These are phyloP conservation scores for Phytopythium ostracodes DNA, from an alignment of 352 stramenopile species.

Conservation along the genomic window DNA sequence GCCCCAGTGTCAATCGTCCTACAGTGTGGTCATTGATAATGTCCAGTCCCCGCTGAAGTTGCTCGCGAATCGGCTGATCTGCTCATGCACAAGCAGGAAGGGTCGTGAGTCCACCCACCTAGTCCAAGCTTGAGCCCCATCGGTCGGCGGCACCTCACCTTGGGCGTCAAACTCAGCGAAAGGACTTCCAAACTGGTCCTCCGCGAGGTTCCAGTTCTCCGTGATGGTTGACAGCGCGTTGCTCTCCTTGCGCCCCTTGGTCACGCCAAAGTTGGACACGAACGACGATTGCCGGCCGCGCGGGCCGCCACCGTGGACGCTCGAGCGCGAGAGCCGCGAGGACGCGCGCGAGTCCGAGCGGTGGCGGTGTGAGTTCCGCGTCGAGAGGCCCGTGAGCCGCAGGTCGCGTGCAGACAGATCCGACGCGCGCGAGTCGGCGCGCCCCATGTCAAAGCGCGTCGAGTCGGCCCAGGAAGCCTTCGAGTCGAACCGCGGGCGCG, in stretches of 20 bases:
- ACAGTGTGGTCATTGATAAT: conserved; percentile 88
- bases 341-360: conserved; percentile 62
- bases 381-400: conserved; percentile 52
- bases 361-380: conserved; percentile 25
- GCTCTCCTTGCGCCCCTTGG: conserved; percentile 61
- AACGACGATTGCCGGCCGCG: conserved; percentile 59
- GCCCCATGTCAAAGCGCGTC: conserved; percentile 82
- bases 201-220: conserved; percentile 81
- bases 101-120: not conserved
- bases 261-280: conserved; percentile 77
- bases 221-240: conserved; percentile 81
- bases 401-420: conserved; percentile 66
- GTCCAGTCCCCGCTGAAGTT: conserved; percentile 70
- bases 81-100: not conserved
- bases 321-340: conserved; percentile 55
- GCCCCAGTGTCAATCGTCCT: not conserved
- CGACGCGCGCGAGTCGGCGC: conserved; percentile 74
- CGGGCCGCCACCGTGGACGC: conserved; percentile 30
- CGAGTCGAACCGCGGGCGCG: conserved; percentile 76
- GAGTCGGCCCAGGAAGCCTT: conserved; percentile 82
- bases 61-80: conserved; percentile 82
- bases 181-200: conserved; percentile 74
- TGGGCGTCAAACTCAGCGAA: conserved; percentile 81
- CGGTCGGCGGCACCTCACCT: conserved; percentile 22
- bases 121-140: not conserved